Evolutionary conservation across 108 stramenopile genomes (phyloP), one percentile per base, ranked within the genome.

Genomic region (Cyclotella cryptica): DNA sequence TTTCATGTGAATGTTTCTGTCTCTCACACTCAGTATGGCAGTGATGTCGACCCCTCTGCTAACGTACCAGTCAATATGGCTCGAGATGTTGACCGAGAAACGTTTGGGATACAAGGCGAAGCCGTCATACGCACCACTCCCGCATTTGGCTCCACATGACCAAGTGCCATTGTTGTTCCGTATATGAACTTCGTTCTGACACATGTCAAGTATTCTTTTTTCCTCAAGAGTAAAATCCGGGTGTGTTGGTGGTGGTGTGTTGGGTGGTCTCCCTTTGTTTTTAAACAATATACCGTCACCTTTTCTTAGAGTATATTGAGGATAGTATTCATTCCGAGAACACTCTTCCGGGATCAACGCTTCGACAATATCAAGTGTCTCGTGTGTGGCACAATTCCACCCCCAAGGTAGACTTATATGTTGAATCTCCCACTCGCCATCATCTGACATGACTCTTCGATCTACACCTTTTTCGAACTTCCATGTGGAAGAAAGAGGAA

Each of bases 51-150:
- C 77, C 22, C 77, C 77, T 53, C 69, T 53, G 41, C 45, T 19
- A 40, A 45, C 10, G 53, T 78, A 78, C 69, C 69, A 78, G 14
- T 78, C 70, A 45, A 78, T 67, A 59, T 78, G 77, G 52, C 59
- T 62, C 5, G 77, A 52, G 27, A 78, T 81, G 22, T 87, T 87
- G 51, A 87, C 72, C 46, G 72, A 82, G 71, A 81, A 87, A 15
- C 86, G 70, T 29, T 53, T 55, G 4, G 86, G 83, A 75, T 84
- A 81, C 13, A 74, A 26, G 12, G 68, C 60, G 46, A 47, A 78
- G 11, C 74, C 83, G 57, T 66, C 49, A 13, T 54, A 66, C 1
- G 15, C 15, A 0, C 65, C 72, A 3, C 19, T 46, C 1, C 79
- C 79, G 46, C 79, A 80, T 21, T 80, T 80, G 0, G 79, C 79